Base-by-base conservation (phyloP, 2,329 filamentous ascomycete genomes). In the Cordyceps cateniannulata region DNA sequence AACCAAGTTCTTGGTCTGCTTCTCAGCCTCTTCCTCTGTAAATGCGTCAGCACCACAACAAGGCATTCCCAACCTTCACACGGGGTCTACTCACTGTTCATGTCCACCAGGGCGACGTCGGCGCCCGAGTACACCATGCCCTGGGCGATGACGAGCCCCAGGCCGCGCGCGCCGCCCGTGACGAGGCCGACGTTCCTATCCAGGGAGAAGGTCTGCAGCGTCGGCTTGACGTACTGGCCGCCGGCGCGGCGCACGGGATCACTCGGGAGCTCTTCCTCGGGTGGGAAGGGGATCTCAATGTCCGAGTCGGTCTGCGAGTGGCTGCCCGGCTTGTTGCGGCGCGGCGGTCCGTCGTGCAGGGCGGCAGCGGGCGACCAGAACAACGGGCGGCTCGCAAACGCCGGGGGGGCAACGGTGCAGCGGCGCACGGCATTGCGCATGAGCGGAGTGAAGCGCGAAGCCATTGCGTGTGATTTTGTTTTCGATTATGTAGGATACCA, bases 91-190 rank as follows among this genome's bases (percentile, higher is more conserved):
- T 66, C 75, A 93, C 90, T 89, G 77, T 98, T 96, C 78, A 97
- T 80, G 73, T 98, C 93, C 45, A 97, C 91, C 74, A 98, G 90
- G 47, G 93, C 93, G 64, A 97, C 81, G 73, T 96, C 88, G 10
- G 91, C 90, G 57, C 93, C 93, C 59, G 90, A 95, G 58, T 91
- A 87, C 58, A 96, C 89, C 75, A 96, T 85, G 51, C 90, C 92
- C 78, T 96, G 92, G 56, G 89, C 90, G 89, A 98, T 97, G 67
- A 96, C 92, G 63, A 97, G 79, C 44, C 93, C 93, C 62, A 98
- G 76, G 8, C 93, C 93, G 70, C 93, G 83, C 27, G 93, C 93
- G 70, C 93, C 93, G 57, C 93, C 93, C 1, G 93, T 98, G 44
- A 98, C 89, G 45, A 97, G 80, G 51, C 86, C 91, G 9, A 93